A percentile compares a stretch with the other conserved stretches of the same genome.
phyloP scores from a whole-genome alignment of 805 yeast genomes.

The Metschnikowia aberdeeniae region DNA sequence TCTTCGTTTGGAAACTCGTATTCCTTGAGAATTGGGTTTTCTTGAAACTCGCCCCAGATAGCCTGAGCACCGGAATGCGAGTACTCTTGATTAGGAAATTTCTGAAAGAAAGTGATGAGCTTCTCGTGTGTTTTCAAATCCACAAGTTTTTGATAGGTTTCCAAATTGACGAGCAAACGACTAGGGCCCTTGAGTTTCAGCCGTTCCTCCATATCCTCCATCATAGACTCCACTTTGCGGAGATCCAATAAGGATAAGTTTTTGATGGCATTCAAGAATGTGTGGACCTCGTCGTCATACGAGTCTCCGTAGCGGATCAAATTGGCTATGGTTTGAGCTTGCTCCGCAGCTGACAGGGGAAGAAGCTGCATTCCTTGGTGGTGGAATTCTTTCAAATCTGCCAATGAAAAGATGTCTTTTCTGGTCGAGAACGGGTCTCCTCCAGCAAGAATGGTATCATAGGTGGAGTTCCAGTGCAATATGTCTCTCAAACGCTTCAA shows the following conservation, averaged over 20 bases:
- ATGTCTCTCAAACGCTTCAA: conserved; percentile 34
- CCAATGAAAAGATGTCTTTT: conserved; percentile 31
- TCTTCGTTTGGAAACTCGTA: neutral
- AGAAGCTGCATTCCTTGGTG: conserved; percentile 26
- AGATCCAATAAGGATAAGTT: conserved; percentile 20
- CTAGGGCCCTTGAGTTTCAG: conserved; percentile 21
- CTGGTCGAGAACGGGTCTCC: conserved; percentile 38
- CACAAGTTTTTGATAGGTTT: conserved; percentile 19
- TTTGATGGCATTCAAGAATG: conserved; percentile 17
- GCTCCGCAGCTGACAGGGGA: conserved; percentile 31
- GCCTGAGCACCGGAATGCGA: conserved; percentile 23
- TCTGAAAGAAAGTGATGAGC: conserved; percentile 25
- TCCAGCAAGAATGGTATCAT: conserved; percentile 32
- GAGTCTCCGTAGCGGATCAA: conserved; percentile 25
- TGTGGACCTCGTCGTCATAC: conserved; percentile 18
- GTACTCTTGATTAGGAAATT: conserved; percentile 9
- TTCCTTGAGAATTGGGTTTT: conserved; percentile 21
- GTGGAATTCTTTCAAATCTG: conserved; percentile 26
- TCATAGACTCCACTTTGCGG: conserved; percentile 21
- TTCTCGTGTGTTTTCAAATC: conserved; percentile 24
- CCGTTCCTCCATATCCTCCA: conserved; percentile 24
- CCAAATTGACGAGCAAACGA: conserved; percentile 25
- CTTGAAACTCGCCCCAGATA: conserved; percentile 20
- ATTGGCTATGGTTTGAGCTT: conserved; percentile 20
- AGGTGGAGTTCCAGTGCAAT: conserved; percentile 31